Base-by-base conservation (phyloP, 73 alveolate genomes). In the Blepharisma japonicum region DNA sequence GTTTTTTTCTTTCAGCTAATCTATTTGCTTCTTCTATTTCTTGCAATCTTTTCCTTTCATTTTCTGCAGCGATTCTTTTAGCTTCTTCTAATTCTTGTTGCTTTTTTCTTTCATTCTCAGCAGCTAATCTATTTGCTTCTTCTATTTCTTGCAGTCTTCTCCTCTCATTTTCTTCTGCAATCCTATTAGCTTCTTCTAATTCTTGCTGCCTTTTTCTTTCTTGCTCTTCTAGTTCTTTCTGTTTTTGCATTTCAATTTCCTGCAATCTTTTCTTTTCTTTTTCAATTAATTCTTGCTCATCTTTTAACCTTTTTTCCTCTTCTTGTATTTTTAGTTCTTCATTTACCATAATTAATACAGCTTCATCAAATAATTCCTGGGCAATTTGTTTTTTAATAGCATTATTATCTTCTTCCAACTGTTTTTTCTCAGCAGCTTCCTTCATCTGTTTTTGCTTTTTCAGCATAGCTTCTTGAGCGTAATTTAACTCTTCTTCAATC, bases 21-120 rank as follows among this genome's bases (percentile, higher is more conserved):
- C 23, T 61, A 8, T 61, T 39, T 14, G 23, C 47, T 5, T 61
- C 74, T 61, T 61, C 74, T 1, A 14, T 25, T 51, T 51, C 21
- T 18, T 51, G n/a, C 66, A 51, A 14, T 51, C 21, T 18, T 51
- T 51, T 11, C n/a, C 3, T 14, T 51, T 18, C 21, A 14, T 51
- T 51, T 51, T 51, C 66, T 51, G n/a, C 66, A 51, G 66, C 66
- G 66, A 51, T 51, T 51, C 21, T 51, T 1, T 51, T 18, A 51
- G 66, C 66, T 4, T 51, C 66, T 51, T 51, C 66, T 51, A 14
- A 1, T 51, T 51, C 21, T 18, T 51, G n/a, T 1, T 1, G 21
- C 4, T 4, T 18, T 51, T 51, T 18, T 14, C n/a, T 11, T 51
- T 18, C 21, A 14, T 51, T 51, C 2, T 11, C 66, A 1, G n/a